Conservation (phyloP, 768 basidiomycete genomes). For the Amanita pseudoporphyria region DNA sequence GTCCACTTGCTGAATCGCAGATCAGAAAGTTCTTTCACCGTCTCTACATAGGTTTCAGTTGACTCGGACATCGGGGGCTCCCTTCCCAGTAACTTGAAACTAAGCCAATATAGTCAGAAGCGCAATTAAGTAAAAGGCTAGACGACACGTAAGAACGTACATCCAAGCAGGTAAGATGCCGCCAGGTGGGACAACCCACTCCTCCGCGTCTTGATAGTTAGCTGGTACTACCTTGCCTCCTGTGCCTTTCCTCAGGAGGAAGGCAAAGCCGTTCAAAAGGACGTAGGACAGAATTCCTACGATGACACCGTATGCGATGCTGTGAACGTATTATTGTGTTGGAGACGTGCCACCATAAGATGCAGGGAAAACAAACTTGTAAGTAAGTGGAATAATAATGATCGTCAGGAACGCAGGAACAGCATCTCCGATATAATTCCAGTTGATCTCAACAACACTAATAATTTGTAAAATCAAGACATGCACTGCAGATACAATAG, state of each 20-base stretch:
- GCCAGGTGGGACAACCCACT: constrained; percentile 66
- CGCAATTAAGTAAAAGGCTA: background rate
- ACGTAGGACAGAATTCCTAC: constrained; percentile 66
- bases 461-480: background rate
- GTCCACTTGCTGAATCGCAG: too few relatives aligned
- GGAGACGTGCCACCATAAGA: background rate
- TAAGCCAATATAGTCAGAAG: background rate
- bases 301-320: constrained; percentile 87
- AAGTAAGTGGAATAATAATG: constrained; percentile 68
- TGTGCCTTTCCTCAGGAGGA: constrained; percentile 41
- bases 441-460: constrained; percentile 78
- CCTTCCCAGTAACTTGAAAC: constrained; percentile 1
- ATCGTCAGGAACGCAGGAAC: constrained; percentile 81
- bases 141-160: constrained; percentile 26
- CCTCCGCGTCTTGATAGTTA: constrained; percentile 53
- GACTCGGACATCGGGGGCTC: background rate
- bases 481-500: background rate
- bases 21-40: too few relatives aligned
- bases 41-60: too few relatives aligned
- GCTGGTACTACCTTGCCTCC: constrained; percentile 56
- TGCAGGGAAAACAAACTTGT: constrained; percentile 42
- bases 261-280: constrained; percentile 63
- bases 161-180: constrained; percentile 61
- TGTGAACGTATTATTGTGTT: constrained; percentile 17
- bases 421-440: constrained; percentile 83